Percentiles rank a stretch among this genome's conserved stretches.
Conservation (phyloP, 371 early-diverging fungal genomes). For the Dipsacomyces acuminosporus region DNA sequence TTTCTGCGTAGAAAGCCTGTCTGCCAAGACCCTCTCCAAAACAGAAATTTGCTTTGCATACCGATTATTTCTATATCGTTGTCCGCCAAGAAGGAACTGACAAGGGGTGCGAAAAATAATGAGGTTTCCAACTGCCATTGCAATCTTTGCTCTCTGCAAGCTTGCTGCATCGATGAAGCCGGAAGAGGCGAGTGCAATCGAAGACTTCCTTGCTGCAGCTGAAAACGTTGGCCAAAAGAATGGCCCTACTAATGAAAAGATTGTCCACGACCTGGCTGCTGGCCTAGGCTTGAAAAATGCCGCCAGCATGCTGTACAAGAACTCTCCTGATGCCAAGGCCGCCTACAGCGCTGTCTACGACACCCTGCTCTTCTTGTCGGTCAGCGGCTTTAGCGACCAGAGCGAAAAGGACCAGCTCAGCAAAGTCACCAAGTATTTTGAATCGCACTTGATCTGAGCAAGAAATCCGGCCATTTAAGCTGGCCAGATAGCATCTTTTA, state of each 20-base stretch:
- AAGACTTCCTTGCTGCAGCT: slow-evolving; percentile 17
- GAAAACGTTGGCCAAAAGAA: slow-evolving; percentile 8
- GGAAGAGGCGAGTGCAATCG: slow-evolving; percentile 20
- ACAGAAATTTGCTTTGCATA: not conserved
- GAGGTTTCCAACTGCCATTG: slow-evolving; percentile 1
- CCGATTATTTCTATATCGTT: not conserved
- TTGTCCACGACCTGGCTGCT: slow-evolving; percentile 28
- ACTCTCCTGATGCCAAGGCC: slow-evolving; percentile 29
- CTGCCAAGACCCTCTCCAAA: not conserved
- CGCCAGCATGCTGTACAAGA: slow-evolving; percentile 34
- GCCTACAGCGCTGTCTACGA: slow-evolving; percentile 37
- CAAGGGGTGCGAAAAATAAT: slow-evolving; percentile 1
- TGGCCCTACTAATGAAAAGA: slow-evolving; percentile 29
- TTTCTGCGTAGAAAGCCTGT: too few species aligned
- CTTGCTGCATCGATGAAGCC: slow-evolving; percentile 10
- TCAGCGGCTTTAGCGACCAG: slow-evolving; percentile 24
- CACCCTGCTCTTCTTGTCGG: slow-evolving; percentile 22
- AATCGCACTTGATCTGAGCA: slow-evolving; percentile 3
- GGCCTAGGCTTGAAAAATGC: slow-evolving; percentile 28
- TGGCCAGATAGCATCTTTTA: too few species aligned
- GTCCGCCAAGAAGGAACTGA: not conserved
- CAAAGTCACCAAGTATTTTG: slow-evolving; percentile 29
- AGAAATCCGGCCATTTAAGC: too few species aligned
- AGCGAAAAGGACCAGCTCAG: slow-evolving; percentile 22
- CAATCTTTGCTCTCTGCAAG: not conserved